Base-by-base conservation (phyloP, 768 basidiomycete genomes). In the Strobilomyces confusus region DNA sequence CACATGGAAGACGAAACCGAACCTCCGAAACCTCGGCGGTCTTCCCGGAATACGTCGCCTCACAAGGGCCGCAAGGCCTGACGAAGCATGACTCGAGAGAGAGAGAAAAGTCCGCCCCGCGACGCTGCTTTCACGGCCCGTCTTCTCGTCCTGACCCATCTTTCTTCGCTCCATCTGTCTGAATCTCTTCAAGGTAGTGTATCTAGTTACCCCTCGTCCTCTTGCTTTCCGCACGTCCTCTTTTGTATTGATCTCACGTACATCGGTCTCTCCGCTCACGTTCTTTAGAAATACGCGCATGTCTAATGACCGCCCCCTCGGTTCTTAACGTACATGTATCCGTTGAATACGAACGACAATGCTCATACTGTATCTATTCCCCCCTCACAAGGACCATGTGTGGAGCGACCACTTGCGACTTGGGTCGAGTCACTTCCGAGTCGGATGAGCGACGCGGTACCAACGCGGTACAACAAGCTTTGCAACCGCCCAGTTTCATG, bases 21-120 rank as follows among this genome's bases (percentile, higher is more conserved):
- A n/a, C 55, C 65, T 9, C 53, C 66, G 3, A 53, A 44, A 26
- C 69, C 67, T 4, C 65, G 75, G 49, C 65, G 75, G 37, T 72
- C 75, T 15, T 40, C 63, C 20, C 73, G 74, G 15, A 36, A 14
- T 29, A 61, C 68, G 19, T 54, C 66, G 3, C 69, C 71, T 17
- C 66, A 69, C 60, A 76, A 72, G 56, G 61, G 60, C 32, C 63
- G 62, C 19, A 50, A 20, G 43, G 55, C 26, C 29, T 67, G 22
- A 54, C n/a, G 5, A 37, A 33, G 26, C 26, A 26, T n/a, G n/a
- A 26, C 26, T 26, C 26, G n/a, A 37, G 13, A 29, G 20, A n/a
- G 22, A 42, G 33, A 36, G 30, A 46, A 38, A 41, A 30, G 2
- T 20, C 34, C 7, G 20, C 37, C 4, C 15, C 23, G 30, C 46